Base-by-base conservation (phyloP, 441 rosid genomes). In the Flueggea neowawraea region DNA sequence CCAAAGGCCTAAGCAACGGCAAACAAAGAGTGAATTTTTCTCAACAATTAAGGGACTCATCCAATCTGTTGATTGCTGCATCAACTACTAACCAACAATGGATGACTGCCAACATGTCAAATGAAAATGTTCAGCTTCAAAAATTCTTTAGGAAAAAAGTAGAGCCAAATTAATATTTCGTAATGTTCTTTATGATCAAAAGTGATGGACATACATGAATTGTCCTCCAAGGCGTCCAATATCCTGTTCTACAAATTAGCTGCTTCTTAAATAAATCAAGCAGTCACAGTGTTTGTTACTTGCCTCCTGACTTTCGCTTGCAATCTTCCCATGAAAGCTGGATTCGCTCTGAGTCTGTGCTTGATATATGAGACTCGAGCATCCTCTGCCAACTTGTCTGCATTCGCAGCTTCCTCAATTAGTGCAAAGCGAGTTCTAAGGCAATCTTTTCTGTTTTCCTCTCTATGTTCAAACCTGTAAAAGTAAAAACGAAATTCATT, bases 371-470 rank as follows among this genome's bases (percentile, higher is more conserved):
- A 72, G 48, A 86, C 72, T 65, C 96, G 81, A 64, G 86, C 84
- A n/a, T 82, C 93, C 47, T 87, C 91, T 1, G 75, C 98, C 45
- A 88, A 67, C 75, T 87, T 82, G 68, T 75, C 78, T 4, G 96
- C 98, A 70, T 87, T 93, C 10, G 82, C 89, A 6, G 97, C 87
- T 78, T 90, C 97, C 75, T 90, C 97, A 13, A 93, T 75, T 43
- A 93, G 79, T 7, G 90, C 74, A 58, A 80, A 82, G 31, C 90
- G 83, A 31, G 93, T 90, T 75, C 93, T 76, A 32, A 90, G 82
- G 76, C 96, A 93, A 73, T 90, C 98, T 75, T 90, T 93, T 64
- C 96, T 77, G 79, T 93, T 93, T 75, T 93, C 98, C 70, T 90
- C 97, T 47, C 97, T 74, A 56, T 90, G 90, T 72, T 93, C 98